Conservation (phyloP, 179 eudicot genomes). For the Spinacia oleracea region DNA sequence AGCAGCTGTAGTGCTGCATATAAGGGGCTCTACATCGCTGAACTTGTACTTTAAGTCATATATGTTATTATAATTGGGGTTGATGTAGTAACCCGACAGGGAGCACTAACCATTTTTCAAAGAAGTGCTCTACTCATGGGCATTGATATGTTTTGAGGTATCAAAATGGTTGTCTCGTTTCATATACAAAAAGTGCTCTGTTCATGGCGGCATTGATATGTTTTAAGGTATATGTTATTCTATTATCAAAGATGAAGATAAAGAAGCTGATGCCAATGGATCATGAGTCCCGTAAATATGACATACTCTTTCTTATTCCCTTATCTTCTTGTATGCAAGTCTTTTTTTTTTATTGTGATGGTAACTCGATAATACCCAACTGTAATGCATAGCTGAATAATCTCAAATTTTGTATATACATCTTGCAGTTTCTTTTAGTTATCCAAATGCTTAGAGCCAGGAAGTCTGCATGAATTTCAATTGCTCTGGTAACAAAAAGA, state of each 20-base stretch:
- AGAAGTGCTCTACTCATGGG: slow-evolving; percentile 42
- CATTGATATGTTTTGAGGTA: slow-evolving; percentile 64
- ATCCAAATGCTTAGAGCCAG: slow-evolving; percentile 66
- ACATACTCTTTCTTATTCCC: neutral
- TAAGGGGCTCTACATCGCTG: slow-evolving; percentile 52
- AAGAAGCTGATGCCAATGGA: slow-evolving; percentile 97
- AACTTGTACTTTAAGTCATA: slow-evolving; percentile 52
- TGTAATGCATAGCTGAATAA: neutral
- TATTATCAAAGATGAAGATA: slow-evolving; percentile 81
- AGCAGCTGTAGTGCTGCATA: slow-evolving; percentile 68
- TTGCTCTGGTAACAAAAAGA: slow-evolving; percentile 75
- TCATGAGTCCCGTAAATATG: slow-evolving; percentile 54
- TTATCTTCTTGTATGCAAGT: neutral
- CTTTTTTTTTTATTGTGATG: slow-evolving; percentile 13
- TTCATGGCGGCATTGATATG: no score
- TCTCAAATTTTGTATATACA: neutral
- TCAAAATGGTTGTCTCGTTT: slow-evolving; percentile 73
- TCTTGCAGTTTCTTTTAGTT: slow-evolving; percentile 80
- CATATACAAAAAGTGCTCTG: slow-evolving; percentile 72
- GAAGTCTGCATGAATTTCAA: slow-evolving; percentile 88
- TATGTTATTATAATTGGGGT: slow-evolving; percentile 54
- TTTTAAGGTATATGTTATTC: no score
- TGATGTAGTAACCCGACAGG: slow-evolving; percentile 54
- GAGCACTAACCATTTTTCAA: slow-evolving; percentile 32
- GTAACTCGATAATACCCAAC: neutral